Evolutionary conservation across 1,284 basidiomycete species (phyloP), one percentile per base, ranked within the genome.

Genomic region (Cystobasidiaceae sp.): DNA sequence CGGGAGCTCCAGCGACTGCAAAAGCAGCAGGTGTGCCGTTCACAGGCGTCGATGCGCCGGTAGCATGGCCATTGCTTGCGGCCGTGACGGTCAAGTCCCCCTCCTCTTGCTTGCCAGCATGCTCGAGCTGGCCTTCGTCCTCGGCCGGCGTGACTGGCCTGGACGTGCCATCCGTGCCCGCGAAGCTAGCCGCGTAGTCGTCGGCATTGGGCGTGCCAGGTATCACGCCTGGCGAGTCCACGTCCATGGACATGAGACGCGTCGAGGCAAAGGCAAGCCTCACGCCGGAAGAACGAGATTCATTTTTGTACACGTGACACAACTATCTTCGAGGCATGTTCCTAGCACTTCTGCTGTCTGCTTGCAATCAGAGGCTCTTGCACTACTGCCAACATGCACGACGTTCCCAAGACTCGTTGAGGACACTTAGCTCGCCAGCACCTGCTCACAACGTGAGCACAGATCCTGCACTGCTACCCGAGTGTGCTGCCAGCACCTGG

Each of bases 401-500:
- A n/a, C n/a, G n/a, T n/a, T n/a, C n/a, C n/a, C n/a, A n/a, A n/a
- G n/a, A n/a, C n/a, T n/a, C n/a, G n/a, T n/a, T n/a, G n/a, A n/a
- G n/a, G n/a, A n/a, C n/a, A n/a, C n/a, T n/a, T 28, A 59, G 19
- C 37, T 11, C n/a, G 6, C 19, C 33, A 63, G 41, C 17, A 63
- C 60, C 4, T 44, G 27, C 19, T 48, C 39, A 72, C 88, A 90
- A 68, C 88, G 80, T 7, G 68, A 63, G 76, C 88, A 90, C n/a
- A 89, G 75, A 6, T 72, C 71, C 13, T 84, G 79, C 15, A 78
- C 75, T 32, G 77, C 72, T 4, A 74, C 70, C 4, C 83, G 79
- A 0, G 83, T 84, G 73, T 82, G 85, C 5, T 83, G 85, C 88
- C 89, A 90, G 75, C 89, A 92, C 17, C 89, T 81, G 2, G 87